Conservation (phyloP, 345 rosid species). For the Gossypioides kirkii region DNA sequence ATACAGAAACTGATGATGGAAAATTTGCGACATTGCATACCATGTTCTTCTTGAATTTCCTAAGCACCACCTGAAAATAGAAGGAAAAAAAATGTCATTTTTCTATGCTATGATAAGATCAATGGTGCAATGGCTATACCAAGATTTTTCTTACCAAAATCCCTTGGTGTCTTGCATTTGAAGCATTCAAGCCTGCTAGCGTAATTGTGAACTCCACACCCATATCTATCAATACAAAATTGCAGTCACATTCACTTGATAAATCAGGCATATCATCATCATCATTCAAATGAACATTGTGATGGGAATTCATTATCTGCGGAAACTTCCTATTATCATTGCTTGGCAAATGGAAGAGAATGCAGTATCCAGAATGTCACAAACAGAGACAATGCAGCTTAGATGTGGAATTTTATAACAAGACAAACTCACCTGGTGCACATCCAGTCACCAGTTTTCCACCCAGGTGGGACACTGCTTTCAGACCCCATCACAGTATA, state of each 20-base stretch:
- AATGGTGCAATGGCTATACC: not conserved
- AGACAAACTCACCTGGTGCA: constrained; percentile 50
- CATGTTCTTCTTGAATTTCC: not conserved
- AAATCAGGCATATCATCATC: not conserved
- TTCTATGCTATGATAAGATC: not conserved
- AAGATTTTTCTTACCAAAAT: constrained; percentile 32
- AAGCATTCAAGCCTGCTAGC: constrained; percentile 88
- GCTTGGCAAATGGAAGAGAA: not conserved
- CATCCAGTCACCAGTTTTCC: constrained; percentile 97
- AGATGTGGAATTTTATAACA: not conserved
- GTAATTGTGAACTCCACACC: constrained; percentile 83
- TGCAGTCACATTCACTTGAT: not conserved
- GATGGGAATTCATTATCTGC: not conserved
- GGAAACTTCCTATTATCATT: not conserved
- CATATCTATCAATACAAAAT: constrained; percentile 30
- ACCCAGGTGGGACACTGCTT: constrained; percentile 58
- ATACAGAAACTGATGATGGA: not conserved
- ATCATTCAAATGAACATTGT: not conserved
- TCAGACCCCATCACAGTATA: constrained; percentile 14
- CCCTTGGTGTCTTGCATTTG: constrained; percentile 80
- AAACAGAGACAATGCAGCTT: constrained; percentile 2
- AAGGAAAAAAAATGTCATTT: not conserved
- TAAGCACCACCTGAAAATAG: constrained; percentile 32
- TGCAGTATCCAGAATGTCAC: not conserved
- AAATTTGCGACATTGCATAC: constrained; percentile 6